phyloP scores from a whole-genome alignment of 2,329 filamentous ascomycete species.

The Phaeosphaeria sp. region DNA sequence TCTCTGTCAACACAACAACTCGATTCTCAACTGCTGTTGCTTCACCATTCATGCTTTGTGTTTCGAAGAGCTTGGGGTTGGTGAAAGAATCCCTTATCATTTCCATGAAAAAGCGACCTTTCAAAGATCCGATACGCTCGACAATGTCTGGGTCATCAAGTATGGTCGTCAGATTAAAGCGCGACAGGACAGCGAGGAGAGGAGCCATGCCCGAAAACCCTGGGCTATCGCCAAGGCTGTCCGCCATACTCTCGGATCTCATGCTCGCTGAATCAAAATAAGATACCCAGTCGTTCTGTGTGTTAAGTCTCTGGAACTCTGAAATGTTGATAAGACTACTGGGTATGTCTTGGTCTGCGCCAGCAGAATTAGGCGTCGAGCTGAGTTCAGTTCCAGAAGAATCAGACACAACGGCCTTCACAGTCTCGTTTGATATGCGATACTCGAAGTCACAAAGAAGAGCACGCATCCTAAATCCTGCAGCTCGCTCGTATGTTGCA shows the following conservation, averaged over 20 bases:
- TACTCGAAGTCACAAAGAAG: conserved; percentile 14
- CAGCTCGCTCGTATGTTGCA: conserved; percentile 16
- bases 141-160: conserved; percentile 10
- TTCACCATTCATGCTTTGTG: conserved; percentile 4
- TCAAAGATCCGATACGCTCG: conserved; percentile 13
- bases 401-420: background rate
- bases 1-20: conserved; percentile 19
- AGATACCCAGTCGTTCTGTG: conserved; percentile 4
- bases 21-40: conserved; percentile 7
- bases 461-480: conserved; percentile 18
- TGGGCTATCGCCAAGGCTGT: background rate
- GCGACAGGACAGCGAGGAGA: conserved; percentile 13
- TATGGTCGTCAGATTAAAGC: conserved; percentile 15
- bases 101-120: conserved; percentile 26
- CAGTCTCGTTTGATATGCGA: background rate
- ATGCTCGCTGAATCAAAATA: conserved; percentile 8
- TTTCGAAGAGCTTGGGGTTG: conserved; percentile 1
- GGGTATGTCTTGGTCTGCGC: background rate
- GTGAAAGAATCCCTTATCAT: conserved; percentile 13
- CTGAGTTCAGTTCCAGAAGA: background rate
- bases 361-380: background rate
- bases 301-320: conserved; percentile 1
- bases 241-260: background rate
- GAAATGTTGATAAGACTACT: background rate
- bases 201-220: conserved; percentile 14